phyloP scores from a whole-genome alignment of 2,329 filamentous ascomycete genomes.

The Capronia coronata region DNA sequence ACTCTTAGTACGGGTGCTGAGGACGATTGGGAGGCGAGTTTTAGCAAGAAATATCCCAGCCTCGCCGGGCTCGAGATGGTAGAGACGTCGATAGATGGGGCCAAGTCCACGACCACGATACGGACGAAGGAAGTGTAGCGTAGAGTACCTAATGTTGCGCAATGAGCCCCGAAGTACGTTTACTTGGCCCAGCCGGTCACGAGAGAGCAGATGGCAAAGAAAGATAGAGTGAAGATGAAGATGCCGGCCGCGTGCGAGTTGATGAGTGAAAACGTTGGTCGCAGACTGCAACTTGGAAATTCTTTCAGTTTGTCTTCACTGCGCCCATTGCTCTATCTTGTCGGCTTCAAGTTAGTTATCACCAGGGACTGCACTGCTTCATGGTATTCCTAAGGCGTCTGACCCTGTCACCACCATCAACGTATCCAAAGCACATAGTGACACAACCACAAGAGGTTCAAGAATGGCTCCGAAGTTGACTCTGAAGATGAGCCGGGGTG shows the following conservation, averaged over 20 bases:
- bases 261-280: background rate
- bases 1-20: slow-evolving; percentile 21
- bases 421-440: too few relatives aligned
- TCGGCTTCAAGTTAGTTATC: background rate
- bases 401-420: too few relatives aligned
- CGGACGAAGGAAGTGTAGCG: slow-evolving; percentile 40
- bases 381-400: background rate
- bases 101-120: slow-evolving; percentile 33
- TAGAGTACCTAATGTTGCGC: background rate
- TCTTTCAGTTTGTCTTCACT: background rate
- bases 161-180: background rate
- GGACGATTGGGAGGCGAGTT: slow-evolving; percentile 63
- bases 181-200: background rate
- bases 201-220: background rate
- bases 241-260: background rate
- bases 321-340: background rate
- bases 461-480: background rate
- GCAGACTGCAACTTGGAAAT: background rate
- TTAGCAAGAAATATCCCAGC: slow-evolving; percentile 81
- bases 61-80: slow-evolving; percentile 80
- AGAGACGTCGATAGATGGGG: slow-evolving; percentile 56
- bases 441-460: background rate
- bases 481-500: background rate
- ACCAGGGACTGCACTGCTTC: background rate
- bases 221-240: background rate